Evolutionary conservation across 306 rosid species (phyloP), one percentile per base, ranked within the genome.

Genomic region (Corylus heterophylla): DNA sequence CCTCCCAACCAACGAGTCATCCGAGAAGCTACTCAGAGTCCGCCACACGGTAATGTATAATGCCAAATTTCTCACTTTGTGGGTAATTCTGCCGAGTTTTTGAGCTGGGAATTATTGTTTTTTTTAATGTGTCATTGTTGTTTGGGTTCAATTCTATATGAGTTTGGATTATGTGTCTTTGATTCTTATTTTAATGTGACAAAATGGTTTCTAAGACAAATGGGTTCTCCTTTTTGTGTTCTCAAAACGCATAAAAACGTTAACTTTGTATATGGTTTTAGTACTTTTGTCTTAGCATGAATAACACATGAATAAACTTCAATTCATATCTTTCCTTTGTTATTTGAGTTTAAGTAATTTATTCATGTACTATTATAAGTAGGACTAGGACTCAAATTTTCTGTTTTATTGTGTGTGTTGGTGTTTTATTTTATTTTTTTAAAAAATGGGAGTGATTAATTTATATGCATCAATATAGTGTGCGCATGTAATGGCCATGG

Each of bases 401-500:
- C 4, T 3, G 2, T 58, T 58, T 58, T 7, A 25, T 39, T 54
- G 47, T 10, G 54, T 79, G 73, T 7, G 14, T 59, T 1, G 0
- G 6, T 39, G 44, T 5, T 39, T 39, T 39, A 2, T 39, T 22
- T 35, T 35, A 35, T 77, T 73, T 56, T 29, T 67, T 27, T 61
- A 49, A 72, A 63, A 70, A 59, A 67, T 74, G 73, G 76, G 74
- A 63, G 72, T 83, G 71, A 83, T 27, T 73, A 63, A 67, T 49
- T 69, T 61, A 17, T 49, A 37, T 77, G 79, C 75, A 13, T 52
- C 37, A 55, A n/a, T 83, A 73, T 79, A 93, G 99, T 93, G 98
- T 85, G 99, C 98, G 3, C 99, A 95, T 87, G 99, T 95, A 78
- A 95, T 95, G 99, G 99, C 99, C 68, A 95, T 95, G 99, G 99